These are phyloP conservation scores for Hymenoscyphus repandus DNA, from an alignment of 2,329 filamentous ascomycete genomes.

Conservation along the genomic window DNA sequence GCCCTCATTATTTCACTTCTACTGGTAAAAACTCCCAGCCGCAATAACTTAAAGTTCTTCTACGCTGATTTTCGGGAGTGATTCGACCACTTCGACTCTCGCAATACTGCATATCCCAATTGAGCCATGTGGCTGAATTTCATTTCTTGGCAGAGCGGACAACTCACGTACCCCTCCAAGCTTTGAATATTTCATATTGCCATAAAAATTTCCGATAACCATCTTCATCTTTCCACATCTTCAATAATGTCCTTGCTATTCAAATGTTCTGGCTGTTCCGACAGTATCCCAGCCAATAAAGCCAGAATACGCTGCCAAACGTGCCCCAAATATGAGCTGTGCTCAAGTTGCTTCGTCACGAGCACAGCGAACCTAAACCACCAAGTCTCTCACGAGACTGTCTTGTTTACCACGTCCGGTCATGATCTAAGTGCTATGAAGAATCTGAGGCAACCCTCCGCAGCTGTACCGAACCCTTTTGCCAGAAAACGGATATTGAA, in stretches of 20 bases:
- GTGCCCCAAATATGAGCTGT: background rate
- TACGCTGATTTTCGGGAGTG: too few species aligned
- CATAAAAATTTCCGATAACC: background rate
- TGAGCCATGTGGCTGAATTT: too few species aligned
- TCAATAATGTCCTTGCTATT: background rate
- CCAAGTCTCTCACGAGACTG: constrained; percentile 3
- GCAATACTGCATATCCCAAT: background rate
- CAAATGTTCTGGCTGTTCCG: background rate
- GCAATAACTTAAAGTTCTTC: too few species aligned
- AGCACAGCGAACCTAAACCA: background rate
- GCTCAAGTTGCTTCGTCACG: constrained; percentile 1
- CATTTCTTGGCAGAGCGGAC: background rate
- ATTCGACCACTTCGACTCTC: background rate
- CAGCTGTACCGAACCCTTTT: background rate
- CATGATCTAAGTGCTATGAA: background rate
- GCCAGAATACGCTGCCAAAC: background rate
- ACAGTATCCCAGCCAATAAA: background rate
- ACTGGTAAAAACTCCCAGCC: too few species aligned
- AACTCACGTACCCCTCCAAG: background rate
- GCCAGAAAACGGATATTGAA: background rate
- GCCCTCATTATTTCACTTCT: too few species aligned
- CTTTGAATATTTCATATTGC: background rate
- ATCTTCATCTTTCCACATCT: background rate
- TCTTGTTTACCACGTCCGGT: background rate
- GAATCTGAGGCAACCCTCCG: constrained; percentile 1